phyloP scores from a whole-genome alignment of 331 rosid genomes.

The Cydonia oblonga region DNA sequence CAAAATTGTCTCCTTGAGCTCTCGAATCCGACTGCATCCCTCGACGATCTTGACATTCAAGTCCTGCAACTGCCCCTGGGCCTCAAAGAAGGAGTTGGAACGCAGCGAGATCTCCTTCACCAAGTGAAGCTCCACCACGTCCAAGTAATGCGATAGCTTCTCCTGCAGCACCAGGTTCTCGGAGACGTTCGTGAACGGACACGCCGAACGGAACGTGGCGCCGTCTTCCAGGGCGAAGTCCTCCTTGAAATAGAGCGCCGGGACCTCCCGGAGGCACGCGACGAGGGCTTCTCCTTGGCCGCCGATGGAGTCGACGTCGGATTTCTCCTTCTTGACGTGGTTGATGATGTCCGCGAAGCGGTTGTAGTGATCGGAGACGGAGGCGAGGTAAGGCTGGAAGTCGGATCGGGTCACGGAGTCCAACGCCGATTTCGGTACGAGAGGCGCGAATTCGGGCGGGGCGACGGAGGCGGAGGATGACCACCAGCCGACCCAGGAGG shows the following conservation, averaged over 20 bases:
- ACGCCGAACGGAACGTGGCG: conserved; percentile 77
- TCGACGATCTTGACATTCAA: conserved; percentile 73
- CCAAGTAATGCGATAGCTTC: conserved; percentile 89
- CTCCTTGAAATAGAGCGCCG: conserved; percentile 80
- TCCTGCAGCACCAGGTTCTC: conserved; percentile 74
- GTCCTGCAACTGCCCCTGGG: conserved; percentile 89
- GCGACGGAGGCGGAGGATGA: conserved; percentile 50
- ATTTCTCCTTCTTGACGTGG: conserved; percentile 58
- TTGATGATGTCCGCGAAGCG: conserved; percentile 74
- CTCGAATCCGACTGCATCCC: conserved; percentile 64
- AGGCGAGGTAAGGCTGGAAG: conserved; percentile 46
- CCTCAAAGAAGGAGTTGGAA: conserved; percentile 89
- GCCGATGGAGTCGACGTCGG: conserved; percentile 34
- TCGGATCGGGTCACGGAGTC: conserved; percentile 74
- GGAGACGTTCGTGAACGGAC: conserved; percentile 59
- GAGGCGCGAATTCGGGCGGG: conserved; percentile 65
- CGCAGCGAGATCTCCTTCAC: conserved; percentile 93
- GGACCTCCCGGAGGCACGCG: conserved; percentile 89
- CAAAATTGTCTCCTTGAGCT: conserved; percentile 70
- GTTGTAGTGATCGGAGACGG: conserved; percentile 54
- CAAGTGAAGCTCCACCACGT: conserved; percentile 87
- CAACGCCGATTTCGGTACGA: conserved; percentile 47
- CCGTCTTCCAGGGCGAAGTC: conserved; percentile 90
- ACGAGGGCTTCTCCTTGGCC: conserved; percentile 91
- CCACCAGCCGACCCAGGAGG: conserved; percentile 84